A percentile compares a stretch with the other conserved stretches of the same genome.
These are phyloP conservation scores for Arachis stenosperma DNA, from an alignment of 306 rosid genomes.

Conservation along the genomic window DNA sequence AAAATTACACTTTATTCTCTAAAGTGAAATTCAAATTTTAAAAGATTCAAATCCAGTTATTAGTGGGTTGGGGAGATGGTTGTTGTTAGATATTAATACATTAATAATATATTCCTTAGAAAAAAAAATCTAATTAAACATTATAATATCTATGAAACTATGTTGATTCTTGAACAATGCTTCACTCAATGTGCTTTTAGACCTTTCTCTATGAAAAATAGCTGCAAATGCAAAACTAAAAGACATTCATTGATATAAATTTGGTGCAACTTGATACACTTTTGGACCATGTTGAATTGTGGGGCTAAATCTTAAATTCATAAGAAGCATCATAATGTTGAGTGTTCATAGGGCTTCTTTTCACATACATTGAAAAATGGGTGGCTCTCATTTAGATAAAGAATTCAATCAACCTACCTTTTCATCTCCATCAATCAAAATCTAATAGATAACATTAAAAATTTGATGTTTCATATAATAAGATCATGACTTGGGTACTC, in stretches of 20 bases:
- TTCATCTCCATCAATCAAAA: slow-evolving; percentile 10
- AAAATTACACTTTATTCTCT: no score
- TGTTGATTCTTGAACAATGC: no score
- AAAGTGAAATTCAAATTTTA: no score
- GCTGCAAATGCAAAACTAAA: background rate
- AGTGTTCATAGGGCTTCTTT: background rate
- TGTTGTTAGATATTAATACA: no score
- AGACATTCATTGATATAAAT: slow-evolving; percentile 5
- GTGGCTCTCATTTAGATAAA: slow-evolving; percentile 25
- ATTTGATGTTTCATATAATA: background rate
- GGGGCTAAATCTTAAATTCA: slow-evolving; percentile 20
- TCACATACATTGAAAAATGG: slow-evolving; percentile 1
- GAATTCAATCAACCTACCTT: background rate
- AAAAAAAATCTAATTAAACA: no score
- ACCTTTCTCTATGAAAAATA: background rate
- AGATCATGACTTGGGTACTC: background rate
- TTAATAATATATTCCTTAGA: no score
- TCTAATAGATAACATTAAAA: slow-evolving; percentile 19
- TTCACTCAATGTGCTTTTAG: no score
- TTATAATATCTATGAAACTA: no score
- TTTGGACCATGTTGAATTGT: slow-evolving; percentile 13
- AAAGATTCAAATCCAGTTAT: no score
- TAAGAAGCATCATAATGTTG: background rate
- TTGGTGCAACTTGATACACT: slow-evolving; percentile 9
- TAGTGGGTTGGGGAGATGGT: no score